Evolutionary conservation across 2,329 filamentous ascomycete genomes (phyloP).

Genomic region (Trichoderma sp.): DNA sequence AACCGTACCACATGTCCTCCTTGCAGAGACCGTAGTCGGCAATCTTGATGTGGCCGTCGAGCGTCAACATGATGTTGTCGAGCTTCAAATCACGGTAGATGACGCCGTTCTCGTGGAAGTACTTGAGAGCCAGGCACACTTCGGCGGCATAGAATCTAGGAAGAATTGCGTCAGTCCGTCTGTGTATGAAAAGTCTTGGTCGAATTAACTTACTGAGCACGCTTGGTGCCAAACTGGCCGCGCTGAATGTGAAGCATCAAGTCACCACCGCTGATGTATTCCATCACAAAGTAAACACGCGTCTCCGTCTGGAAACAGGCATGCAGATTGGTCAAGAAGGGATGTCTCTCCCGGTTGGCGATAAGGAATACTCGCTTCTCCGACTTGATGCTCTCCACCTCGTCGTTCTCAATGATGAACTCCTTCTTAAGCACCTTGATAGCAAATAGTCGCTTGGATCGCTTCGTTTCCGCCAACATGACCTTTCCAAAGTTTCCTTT

Average conservation of each 20-base stretch:
- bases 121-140: slow-evolving; percentile 95
- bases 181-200: not conserved
- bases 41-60: slow-evolving; percentile 98
- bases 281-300: slow-evolving; percentile 98
- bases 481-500: slow-evolving; percentile 99
- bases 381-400: slow-evolving; percentile 95
- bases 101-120: slow-evolving; percentile 99
- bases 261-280: slow-evolving; percentile 98
- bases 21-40: slow-evolving; percentile 98
- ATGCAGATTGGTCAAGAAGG: slow-evolving; percentile 91
- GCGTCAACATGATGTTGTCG: slow-evolving; percentile 85
- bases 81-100: slow-evolving; percentile 98
- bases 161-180: not conserved
- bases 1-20: slow-evolving; percentile 99
- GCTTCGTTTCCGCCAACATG: slow-evolving; percentile 98
- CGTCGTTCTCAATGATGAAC: slow-evolving; percentile 99
- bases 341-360: slow-evolving; percentile 94
- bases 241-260: slow-evolving; percentile 98
- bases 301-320: slow-evolving; percentile 99
- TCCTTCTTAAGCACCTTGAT: slow-evolving; percentile 99
- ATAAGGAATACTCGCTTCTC: slow-evolving; percentile 98
- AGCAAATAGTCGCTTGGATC: slow-evolving; percentile 86
- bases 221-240: slow-evolving; percentile 91
- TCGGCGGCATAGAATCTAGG: slow-evolving; percentile 91
- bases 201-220: slow-evolving; percentile 76